A percentile compares a stretch with the other conserved stretches of the same genome.
Evolutionary conservation across 2,329 filamentous ascomycete genomes (phyloP).

Genomic region (Penicillium sp.): DNA sequence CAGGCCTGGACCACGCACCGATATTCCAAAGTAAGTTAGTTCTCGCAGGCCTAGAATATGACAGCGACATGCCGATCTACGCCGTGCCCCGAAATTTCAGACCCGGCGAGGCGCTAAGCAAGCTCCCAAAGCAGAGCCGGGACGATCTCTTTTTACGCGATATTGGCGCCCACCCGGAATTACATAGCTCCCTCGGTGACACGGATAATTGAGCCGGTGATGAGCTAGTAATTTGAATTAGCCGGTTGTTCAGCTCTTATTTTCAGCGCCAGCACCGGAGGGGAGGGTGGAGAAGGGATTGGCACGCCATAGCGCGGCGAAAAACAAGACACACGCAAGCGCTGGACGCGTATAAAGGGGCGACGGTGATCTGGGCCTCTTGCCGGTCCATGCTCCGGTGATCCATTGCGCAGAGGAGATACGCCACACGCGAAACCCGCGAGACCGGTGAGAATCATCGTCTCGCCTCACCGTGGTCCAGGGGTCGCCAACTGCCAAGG

Average conservation of each 20-base stretch:
- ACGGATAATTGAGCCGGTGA: conserved; percentile 6
- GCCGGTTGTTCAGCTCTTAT: background rate
- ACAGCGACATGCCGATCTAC: background rate
- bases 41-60: background rate
- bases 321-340: background rate
- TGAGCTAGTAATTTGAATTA: conserved; percentile 16
- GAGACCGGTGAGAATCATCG: background rate
- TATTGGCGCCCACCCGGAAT: conserved; percentile 6
- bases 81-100: background rate
- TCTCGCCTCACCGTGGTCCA: background rate
- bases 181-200: background rate
- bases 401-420: background rate
- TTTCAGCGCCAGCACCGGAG: background rate
- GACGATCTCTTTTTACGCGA: conserved; percentile 6
- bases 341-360: background rate
- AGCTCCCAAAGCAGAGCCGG: conserved; percentile 2
- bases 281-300: conserved; percentile 10
- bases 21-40: background rate
- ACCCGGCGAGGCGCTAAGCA: background rate
- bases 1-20: background rate
- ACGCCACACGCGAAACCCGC: background rate
- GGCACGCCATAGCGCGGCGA: conserved; percentile 5
- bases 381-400: background rate
- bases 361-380: background rate
- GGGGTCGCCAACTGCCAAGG: background rate